Conservation (phyloP, 2,329 filamentous ascomycete species). For the Pseudocercospora fuligena region DNA sequence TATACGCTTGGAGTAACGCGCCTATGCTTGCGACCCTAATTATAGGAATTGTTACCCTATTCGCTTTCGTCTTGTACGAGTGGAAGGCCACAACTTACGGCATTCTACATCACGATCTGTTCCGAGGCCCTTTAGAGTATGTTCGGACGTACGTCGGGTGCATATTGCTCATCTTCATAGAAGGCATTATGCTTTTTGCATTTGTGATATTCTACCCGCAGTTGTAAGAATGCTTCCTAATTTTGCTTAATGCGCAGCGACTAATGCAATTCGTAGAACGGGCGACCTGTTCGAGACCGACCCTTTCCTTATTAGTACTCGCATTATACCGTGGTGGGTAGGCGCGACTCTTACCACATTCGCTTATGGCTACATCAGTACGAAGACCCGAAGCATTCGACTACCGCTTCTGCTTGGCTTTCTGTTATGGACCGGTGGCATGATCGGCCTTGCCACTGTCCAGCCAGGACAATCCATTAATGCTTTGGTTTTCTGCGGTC, state of each 20-base stretch:
- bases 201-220: conserved; percentile 27
- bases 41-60: conserved; percentile 38
- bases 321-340: conserved; percentile 25
- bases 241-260: neutral
- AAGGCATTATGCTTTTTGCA: conserved; percentile 27
- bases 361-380: conserved; percentile 21
- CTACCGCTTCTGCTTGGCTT: conserved; percentile 25
- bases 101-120: conserved; percentile 28
- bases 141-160: conserved; percentile 23
- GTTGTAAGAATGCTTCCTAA: conserved; percentile 16
- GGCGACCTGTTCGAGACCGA: conserved; percentile 19
- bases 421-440: conserved; percentile 21
- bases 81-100: conserved; percentile 26
- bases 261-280: conserved; percentile 5
- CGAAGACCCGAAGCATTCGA: conserved; percentile 21
- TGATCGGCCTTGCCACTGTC: conserved; percentile 25
- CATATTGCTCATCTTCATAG: conserved; percentile 25
- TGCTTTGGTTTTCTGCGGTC: conserved; percentile 23
- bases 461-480: conserved; percentile 24
- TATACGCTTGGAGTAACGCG: conserved; percentile 41
- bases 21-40: conserved; percentile 42
- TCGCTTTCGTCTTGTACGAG: conserved; percentile 38
- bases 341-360: conserved; percentile 14
- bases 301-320: conserved; percentile 9
- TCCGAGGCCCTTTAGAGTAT: conserved; percentile 13